Percentiles rank a stretch among this genome's conserved stretches.
Evolutionary conservation across 2,329 filamentous ascomycete species (phyloP).

Genomic region (Chaetomium sp.): DNA sequence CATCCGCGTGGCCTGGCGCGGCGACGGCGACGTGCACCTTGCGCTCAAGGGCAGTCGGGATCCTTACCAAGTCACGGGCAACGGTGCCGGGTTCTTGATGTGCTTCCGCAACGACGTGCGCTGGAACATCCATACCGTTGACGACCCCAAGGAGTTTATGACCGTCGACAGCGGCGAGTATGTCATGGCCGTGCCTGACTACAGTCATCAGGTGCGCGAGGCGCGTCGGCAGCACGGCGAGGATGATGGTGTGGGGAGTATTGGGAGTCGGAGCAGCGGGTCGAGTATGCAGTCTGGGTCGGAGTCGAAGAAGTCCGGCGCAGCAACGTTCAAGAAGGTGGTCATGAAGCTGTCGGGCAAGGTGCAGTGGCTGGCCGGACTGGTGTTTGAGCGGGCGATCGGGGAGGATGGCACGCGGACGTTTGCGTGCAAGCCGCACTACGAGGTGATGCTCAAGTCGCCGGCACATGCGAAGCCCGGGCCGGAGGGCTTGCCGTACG

Average conservation of each 20-base stretch:
- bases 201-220: constrained; percentile 77
- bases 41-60: constrained; percentile 87
- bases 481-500: constrained; percentile 54
- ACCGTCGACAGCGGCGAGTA: constrained; percentile 93
- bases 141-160: constrained; percentile 91
- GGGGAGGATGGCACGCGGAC: constrained; percentile 59
- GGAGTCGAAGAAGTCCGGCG: too few species aligned
- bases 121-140: constrained; percentile 75
- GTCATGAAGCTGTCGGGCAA: constrained; percentile 98
- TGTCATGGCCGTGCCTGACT: constrained; percentile 89
- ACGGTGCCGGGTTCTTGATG: constrained; percentile 94
- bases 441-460: constrained; percentile 79
- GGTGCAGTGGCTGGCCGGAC: constrained; percentile 83
- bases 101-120: constrained; percentile 94
- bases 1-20: constrained; percentile 84
- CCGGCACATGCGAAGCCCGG: constrained; percentile 63
- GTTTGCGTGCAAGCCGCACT: constrained; percentile 88
- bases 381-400: constrained; percentile 85
- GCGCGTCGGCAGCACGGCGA: constrained; percentile 45
- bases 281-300: constrained; percentile 59
- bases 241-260: constrained; percentile 33
- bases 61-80: constrained; percentile 86
- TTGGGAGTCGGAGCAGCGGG: constrained; percentile 48
- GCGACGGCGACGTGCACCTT: constrained; percentile 90
- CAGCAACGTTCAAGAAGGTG: constrained; percentile 90